Evolutionary conservation across 768 basidiomycete genomes (phyloP), one percentile per base, ranked within the genome.

Genomic region (Galerina sulciceps): DNA sequence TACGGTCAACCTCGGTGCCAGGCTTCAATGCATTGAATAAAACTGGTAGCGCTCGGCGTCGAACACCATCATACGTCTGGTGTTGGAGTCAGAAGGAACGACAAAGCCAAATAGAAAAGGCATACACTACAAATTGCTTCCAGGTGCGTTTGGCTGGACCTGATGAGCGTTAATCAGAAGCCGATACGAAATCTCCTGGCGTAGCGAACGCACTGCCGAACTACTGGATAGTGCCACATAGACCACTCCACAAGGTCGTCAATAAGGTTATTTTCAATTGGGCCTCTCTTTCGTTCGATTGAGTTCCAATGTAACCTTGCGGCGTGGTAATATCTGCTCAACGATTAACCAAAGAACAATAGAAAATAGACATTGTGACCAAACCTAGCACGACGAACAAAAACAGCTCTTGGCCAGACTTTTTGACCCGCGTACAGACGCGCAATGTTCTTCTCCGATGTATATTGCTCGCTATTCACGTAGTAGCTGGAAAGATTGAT

Each of bases 1-100:
- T 92, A n/a, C 90, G 82, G 69, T 94, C 92, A 64, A 92, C 91
- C 38, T 95, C 93, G 17, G 81, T 82, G 2, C 89, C 91, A 6
- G 88, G 85, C 49, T 83, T 78, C 51, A 90, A 73, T 4, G 84
- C 82, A 40, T 78, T 70, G 59, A 85, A 83, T n/a, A 90, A 70
- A 42, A 75, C 59, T 9, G 88, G 87, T 17, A 89, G 75, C 37
- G 82, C 81, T n/a, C 88, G 83, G 14, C 79, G 80, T 35, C 87
- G 79, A 37, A 89, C 81, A 4, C 89, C 90, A 66, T 91, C 90
- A 64, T 86, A 91, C 2, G 79, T 71, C 89, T 90, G 43, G 4
- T 55, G 34, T 18, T 22, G 4, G 38, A 23, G 17, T 23, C 35
- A 38, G 10, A 37, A 14, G 15, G 37, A 2, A 23, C 8, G 40